phyloP scores from a whole-genome alignment of 345 rosid species.

The Nasturtium officinale region DNA sequence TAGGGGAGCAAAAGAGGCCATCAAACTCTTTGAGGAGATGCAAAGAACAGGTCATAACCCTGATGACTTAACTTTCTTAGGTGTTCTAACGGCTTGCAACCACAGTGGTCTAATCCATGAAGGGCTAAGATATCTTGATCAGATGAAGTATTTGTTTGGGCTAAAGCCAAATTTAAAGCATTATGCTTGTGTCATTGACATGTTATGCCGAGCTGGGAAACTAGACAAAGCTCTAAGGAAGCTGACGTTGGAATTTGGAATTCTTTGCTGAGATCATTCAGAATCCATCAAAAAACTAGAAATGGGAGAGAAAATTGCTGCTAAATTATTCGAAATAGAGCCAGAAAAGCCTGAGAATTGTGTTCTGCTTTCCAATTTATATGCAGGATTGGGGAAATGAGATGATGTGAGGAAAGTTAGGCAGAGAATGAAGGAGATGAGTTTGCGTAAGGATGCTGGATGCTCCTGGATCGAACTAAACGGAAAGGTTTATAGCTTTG shows the following conservation, averaged over 20 bases:
- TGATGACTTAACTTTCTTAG: slow-evolving; percentile 60
- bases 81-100: slow-evolving; percentile 62
- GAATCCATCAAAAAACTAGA: slow-evolving; percentile 48
- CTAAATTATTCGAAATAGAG: slow-evolving; percentile 55
- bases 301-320: slow-evolving; percentile 58
- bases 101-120: slow-evolving; percentile 59
- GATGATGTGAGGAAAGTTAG: slow-evolving; percentile 60
- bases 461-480: slow-evolving; percentile 73
- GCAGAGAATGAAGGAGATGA: slow-evolving; percentile 56
- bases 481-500: slow-evolving; percentile 56
- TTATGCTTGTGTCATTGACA: slow-evolving; percentile 73
- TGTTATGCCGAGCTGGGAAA: slow-evolving; percentile 68
- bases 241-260: slow-evolving; percentile 67
- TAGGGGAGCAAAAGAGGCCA: slow-evolving; percentile 58
- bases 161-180: slow-evolving; percentile 62
- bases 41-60: slow-evolving; percentile 48
- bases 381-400: slow-evolving; percentile 62
- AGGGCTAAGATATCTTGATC: slow-evolving; percentile 56
- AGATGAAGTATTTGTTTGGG: slow-evolving; percentile 46
- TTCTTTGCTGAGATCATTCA: slow-evolving; percentile 71
- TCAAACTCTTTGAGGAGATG: slow-evolving; percentile 65
- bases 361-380: slow-evolving; percentile 66
- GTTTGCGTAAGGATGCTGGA: slow-evolving; percentile 64
- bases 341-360: slow-evolving; percentile 60
- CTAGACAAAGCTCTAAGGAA: slow-evolving; percentile 56